Evolutionary conservation across 2,329 filamentous ascomycete species (phyloP).

Genomic region (Tolypocladium pustulatum): DNA sequence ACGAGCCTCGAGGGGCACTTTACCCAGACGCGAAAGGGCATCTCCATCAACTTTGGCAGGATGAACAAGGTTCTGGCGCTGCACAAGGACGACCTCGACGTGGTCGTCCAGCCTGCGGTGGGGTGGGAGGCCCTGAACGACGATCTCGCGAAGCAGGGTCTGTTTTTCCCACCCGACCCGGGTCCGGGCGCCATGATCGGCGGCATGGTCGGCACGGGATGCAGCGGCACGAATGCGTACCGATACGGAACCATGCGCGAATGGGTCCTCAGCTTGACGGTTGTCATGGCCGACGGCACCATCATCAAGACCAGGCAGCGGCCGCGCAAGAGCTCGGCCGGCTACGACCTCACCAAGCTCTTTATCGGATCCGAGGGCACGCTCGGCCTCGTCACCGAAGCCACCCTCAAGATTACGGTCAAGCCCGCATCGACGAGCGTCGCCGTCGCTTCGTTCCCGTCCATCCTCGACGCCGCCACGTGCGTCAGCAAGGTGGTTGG

Average conservation of each 20-base stretch:
- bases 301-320: conserved; percentile 82
- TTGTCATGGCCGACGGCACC: conserved; percentile 83
- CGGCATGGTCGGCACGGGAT: conserved; percentile 69
- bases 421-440: conserved; percentile 72
- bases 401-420: conserved; percentile 75
- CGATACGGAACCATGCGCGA: conserved; percentile 92
- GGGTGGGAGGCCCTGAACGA: conserved; percentile 85
- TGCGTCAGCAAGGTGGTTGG: conserved; percentile 75
- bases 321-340: conserved; percentile 80
- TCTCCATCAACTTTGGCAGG: conserved; percentile 75
- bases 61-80: conserved; percentile 75
- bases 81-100: conserved; percentile 68
- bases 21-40: conserved; percentile 68
- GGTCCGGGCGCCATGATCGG: conserved; percentile 89
- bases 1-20: conserved; percentile 88
- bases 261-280: conserved; percentile 80
- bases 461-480: conserved; percentile 60
- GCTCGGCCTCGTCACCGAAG: conserved; percentile 83
- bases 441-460: conserved; percentile 53
- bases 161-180: conserved; percentile 89
- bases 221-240: conserved; percentile 78
- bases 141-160: conserved; percentile 56
- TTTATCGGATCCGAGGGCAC: conserved; percentile 91
- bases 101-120: conserved; percentile 69
- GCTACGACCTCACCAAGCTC: conserved; percentile 81